These are phyloP conservation scores for Plectosphaerella plurivora DNA, from an alignment of 2,329 filamentous ascomycete species.

Conservation along the genomic window DNA sequence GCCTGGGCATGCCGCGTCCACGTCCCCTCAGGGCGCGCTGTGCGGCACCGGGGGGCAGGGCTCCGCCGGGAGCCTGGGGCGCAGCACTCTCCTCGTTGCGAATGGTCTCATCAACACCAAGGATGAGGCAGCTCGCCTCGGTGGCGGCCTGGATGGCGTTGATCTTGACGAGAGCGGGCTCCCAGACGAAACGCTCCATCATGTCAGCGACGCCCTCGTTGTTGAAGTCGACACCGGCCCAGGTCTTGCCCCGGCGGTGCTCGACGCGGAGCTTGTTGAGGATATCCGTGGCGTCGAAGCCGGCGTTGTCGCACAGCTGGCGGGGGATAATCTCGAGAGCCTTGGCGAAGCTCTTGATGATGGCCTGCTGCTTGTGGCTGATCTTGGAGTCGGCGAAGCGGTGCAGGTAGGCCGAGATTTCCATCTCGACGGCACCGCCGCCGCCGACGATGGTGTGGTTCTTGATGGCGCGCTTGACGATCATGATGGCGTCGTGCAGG, in stretches of 20 bases:
- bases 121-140: constrained; percentile 90
- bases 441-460: constrained; percentile 93
- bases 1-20: constrained; percentile 84
- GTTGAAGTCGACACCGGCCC: constrained; percentile 94
- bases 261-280: constrained; percentile 94
- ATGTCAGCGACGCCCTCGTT: constrained; percentile 92
- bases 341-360: constrained; percentile 98
- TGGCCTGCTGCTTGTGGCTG: constrained; percentile 89
- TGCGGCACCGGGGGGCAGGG: constrained; percentile 74
- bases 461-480: constrained; percentile 95
- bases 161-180: constrained; percentile 91
- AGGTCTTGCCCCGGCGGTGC: constrained; percentile 87
- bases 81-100: constrained; percentile 90
- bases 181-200: constrained; percentile 95
- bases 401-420: constrained; percentile 90
- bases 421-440: constrained; percentile 94
- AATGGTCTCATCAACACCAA: constrained; percentile 97
- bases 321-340: constrained; percentile 94
- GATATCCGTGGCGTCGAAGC: constrained; percentile 97
- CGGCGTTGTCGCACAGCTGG: constrained; percentile 96
- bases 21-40: constrained; percentile 82
- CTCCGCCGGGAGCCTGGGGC: constrained; percentile 74
- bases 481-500: constrained; percentile 99
- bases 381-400: constrained; percentile 89
- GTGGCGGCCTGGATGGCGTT: constrained; percentile 96